Conservation (phyloP, 1,284 basidiomycete genomes). For the Abortiporus biennis region DNA sequence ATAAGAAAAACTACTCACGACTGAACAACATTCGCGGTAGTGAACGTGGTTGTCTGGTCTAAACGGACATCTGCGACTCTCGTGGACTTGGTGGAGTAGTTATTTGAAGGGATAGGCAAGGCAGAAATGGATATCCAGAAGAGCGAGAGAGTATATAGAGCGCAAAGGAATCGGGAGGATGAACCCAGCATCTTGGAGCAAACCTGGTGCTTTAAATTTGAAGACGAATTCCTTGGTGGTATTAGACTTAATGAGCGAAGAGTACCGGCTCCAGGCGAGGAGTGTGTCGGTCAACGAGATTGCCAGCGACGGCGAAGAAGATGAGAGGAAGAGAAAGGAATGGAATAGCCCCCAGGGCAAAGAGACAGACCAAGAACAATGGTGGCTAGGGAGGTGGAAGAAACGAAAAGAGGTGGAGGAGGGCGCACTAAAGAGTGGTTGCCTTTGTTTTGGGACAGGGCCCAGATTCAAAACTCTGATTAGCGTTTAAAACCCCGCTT, state of each 20-base stretch:
- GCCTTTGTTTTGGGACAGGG: neutral
- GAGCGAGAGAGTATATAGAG: constrained; percentile 27
- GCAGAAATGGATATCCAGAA: constrained; percentile 18
- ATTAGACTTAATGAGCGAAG: constrained; percentile 12
- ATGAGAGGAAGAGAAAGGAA: constrained; percentile 36
- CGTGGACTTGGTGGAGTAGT: constrained; percentile 10
- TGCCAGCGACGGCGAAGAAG: constrained; percentile 29
- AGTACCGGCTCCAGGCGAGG: constrained; percentile 7
- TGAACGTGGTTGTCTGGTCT: constrained; percentile 23
- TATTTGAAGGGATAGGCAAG: constrained; percentile 16
- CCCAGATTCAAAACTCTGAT: neutral
- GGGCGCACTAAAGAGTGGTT: neutral
- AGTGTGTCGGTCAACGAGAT: constrained; percentile 14
- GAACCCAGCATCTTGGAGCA: constrained; percentile 22
- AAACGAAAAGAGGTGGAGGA: constrained; percentile 15
- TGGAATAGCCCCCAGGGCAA: constrained; percentile 54
- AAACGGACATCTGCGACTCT: constrained; percentile 18
- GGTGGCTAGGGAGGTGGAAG: constrained; percentile 14
- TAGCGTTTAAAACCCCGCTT: neutral
- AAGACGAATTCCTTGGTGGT: constrained; percentile 8
- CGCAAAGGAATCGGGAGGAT: constrained; percentile 27
- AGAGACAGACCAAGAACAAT: constrained; percentile 18
- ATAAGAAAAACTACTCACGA: constrained; percentile 25
- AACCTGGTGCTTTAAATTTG: constrained; percentile 6
- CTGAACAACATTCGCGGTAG: constrained; percentile 22